Evolutionary conservation across 306 rosid species (phyloP), one percentile per base, ranked within the genome.

Genomic region (Albizia julibrissin): DNA sequence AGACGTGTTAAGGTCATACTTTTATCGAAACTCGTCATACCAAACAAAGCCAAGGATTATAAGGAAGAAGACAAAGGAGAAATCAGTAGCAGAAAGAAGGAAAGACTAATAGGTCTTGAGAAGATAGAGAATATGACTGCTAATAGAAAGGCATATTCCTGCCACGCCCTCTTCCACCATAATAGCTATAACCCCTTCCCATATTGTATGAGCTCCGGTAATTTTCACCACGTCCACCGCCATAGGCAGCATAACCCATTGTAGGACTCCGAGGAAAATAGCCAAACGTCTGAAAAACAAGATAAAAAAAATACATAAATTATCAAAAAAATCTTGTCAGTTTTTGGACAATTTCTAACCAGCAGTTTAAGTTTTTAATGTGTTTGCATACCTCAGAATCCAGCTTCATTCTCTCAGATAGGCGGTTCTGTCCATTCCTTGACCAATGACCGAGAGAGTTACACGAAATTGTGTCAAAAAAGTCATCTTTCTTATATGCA

Each of bases 381-480:
- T 44, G 82, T 58, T 42, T 40, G 82, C 92, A 74, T 88, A 92
- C 97, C 92, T 91, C 89, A 64, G 84, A 75, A 85, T 88, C 90
- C 70, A 40, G 82, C 81, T 43, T 89, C 79, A 86, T 82, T 82
- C 91, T 84, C 87, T 84, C 88, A 18, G 89, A 87, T 68, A 83
- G 83, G 84, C 85, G 87, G 75, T 70, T 80, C 74, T 85, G 90
- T 64, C 84, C 89, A 31, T 83, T 89, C 81, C 92, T 85, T 34
- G 77, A 81, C 75, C 97, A 92, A 61, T 80, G 87, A 81, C 76
- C 69, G 78, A 87, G 77, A 16, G 94, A 86, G 84, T 89, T 84
- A 42, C 92, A 84, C 1, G 97, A 91, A 74, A 91, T 89, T 79
- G 97, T 83, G 84, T 93, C 98, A 82, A 93, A 93, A 84, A 93